Conservation (phyloP, 371 early-diverging fungal species). For the Gilbertella persicaria region DNA sequence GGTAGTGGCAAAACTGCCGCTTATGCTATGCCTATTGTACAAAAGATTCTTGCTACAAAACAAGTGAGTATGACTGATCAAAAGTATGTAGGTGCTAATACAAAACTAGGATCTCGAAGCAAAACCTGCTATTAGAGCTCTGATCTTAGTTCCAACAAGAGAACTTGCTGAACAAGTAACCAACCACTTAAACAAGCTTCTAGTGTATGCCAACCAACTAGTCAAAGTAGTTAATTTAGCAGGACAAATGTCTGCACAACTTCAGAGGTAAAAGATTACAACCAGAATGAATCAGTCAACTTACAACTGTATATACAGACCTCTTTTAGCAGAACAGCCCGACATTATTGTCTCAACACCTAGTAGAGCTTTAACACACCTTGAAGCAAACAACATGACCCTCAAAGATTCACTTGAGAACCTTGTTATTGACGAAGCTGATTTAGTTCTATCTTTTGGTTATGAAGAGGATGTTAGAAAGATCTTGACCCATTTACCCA, state of each 20-base stretch:
- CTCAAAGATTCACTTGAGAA: constrained; percentile 70
- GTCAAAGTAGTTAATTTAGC: constrained; percentile 76
- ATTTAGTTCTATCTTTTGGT: constrained; percentile 91
- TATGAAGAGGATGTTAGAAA: constrained; percentile 85
- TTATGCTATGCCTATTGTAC: constrained; percentile 93
- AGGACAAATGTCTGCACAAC: constrained; percentile 60
- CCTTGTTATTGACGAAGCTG: constrained; percentile 95
- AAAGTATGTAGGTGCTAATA: background rate
- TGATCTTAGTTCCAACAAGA: constrained; percentile 94
- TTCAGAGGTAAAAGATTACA: constrained; percentile 72
- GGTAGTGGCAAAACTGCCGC: constrained; percentile 99
- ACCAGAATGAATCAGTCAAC: no score
- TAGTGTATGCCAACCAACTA: constrained; percentile 69
- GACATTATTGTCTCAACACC: constrained; percentile 89
- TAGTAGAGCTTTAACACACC: constrained; percentile 71
- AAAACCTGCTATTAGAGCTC: constrained; percentile 35
- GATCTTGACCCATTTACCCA: constrained; percentile 71
- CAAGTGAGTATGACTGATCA: constrained; percentile 40
- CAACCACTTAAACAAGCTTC: constrained; percentile 70
- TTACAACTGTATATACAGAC: constrained; percentile 43
- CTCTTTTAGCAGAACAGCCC: constrained; percentile 81
- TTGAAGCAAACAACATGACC: constrained; percentile 63
- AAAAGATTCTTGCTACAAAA: constrained; percentile 80
- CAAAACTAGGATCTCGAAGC: constrained; percentile 22
- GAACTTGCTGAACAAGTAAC: constrained; percentile 96